phyloP scores from a whole-genome alignment of 805 yeast genomes.

The Pichia sporocuriosa region DNA sequence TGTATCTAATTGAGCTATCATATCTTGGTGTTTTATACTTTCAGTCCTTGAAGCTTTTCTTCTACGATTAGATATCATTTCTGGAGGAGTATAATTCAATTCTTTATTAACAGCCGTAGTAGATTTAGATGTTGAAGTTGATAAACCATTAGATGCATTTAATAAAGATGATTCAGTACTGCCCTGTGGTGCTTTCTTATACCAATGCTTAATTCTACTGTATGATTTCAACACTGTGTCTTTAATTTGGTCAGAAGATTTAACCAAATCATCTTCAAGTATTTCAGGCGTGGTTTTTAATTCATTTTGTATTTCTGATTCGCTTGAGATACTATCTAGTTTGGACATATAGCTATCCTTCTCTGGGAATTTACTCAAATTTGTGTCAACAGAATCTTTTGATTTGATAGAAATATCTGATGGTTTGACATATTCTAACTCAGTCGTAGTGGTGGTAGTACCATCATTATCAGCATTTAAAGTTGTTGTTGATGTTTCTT shows the following conservation, averaged over 20 bases:
- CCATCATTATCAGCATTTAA: too few species aligned
- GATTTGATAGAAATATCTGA: conserved; percentile 7
- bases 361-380: conserved; percentile 2
- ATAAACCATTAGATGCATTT: neutral
- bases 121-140: neutral
- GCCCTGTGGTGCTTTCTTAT: conserved; percentile 37
- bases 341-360: neutral
- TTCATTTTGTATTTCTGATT: neutral
- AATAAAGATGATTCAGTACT: neutral
- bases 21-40: neutral
- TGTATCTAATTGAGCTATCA: neutral
- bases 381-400: conserved; percentile 8
- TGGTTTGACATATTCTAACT: conserved; percentile 1
- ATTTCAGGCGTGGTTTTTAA: neutral
- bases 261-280: neutral
- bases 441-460: too few species aligned
- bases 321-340: neutral
- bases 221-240: conserved; percentile 38
- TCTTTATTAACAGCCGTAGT: conserved; percentile 7
- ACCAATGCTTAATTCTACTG: conserved; percentile 64
- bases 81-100: conserved; percentile 39
- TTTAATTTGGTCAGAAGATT: conserved; percentile 9
- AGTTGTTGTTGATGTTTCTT: too few species aligned
- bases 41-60: conserved; percentile 5
- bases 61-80: conserved; percentile 60